These are phyloP conservation scores for Gynostemma pentaphyllum DNA, from an alignment of 306 rosid genomes.

Conservation along the genomic window DNA sequence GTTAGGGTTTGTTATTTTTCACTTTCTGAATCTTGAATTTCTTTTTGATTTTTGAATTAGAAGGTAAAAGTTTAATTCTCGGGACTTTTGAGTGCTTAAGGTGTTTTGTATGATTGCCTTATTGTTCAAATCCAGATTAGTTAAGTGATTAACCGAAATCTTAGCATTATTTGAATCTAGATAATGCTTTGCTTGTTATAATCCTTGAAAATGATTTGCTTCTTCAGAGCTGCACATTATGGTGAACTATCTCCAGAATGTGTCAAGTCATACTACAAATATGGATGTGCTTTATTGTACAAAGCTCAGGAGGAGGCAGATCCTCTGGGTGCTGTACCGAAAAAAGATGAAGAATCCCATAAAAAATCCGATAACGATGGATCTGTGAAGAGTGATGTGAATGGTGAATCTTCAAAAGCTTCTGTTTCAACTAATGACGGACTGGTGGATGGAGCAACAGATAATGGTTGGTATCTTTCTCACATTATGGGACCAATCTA, in stretches of 20 bases:
- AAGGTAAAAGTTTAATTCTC: not conserved
- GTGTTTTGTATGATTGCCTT: not conserved
- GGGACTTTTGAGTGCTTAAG: not conserved
- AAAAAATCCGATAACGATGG: conserved; percentile 43
- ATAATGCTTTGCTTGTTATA: not conserved
- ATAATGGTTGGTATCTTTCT: conserved; percentile 42
- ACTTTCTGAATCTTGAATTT: not conserved
- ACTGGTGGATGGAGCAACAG: conserved; percentile 41
- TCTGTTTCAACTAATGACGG: conserved; percentile 41
- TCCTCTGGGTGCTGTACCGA: conserved; percentile 78
- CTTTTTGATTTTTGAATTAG: not conserved
- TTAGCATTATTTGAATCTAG: too few species aligned
- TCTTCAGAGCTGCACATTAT: conserved; percentile 48
- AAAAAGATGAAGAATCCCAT: conserved; percentile 53
- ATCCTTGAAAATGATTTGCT: conserved; percentile 10
- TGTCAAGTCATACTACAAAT: conserved; percentile 64
- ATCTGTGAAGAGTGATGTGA: conserved; percentile 41
- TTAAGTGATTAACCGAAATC: not conserved
- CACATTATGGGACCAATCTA: not conserved
- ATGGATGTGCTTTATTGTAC: conserved; percentile 76
- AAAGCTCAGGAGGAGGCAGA: conserved; percentile 97
- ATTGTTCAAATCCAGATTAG: not conserved
- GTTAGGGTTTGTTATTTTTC: conserved; percentile 30
- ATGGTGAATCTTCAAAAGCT: conserved; percentile 57
- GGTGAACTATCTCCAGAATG: conserved; percentile 95